phyloP scores from a whole-genome alignment of 1,139 yeast species.

The Debaryomycetaceae sp. region DNA sequence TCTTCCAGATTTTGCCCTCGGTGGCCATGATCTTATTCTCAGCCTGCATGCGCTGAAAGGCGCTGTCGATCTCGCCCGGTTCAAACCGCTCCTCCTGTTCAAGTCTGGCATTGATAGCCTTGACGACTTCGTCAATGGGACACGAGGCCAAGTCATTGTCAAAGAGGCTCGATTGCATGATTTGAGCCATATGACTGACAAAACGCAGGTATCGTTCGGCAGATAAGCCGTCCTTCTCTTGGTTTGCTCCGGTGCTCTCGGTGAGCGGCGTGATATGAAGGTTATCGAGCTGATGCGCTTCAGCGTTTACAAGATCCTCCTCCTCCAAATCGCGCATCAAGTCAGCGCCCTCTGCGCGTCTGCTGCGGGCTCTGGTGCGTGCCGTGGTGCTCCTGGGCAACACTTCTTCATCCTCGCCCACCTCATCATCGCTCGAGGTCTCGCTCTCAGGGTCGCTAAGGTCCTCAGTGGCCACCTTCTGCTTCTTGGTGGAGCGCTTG shows the following conservation, averaged over 20 bases:
- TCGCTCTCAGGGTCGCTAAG: slow-evolving; percentile 9
- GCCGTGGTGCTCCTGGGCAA: slow-evolving; percentile 17
- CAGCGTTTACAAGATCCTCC: slow-evolving; percentile 16
- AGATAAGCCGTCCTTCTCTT: slow-evolving; percentile 31
- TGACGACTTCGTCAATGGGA: slow-evolving; percentile 39
- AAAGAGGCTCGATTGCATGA: slow-evolving; percentile 45
- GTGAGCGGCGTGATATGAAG: slow-evolving; percentile 27
- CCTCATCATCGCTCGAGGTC: slow-evolving; percentile 15
- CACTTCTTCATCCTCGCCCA: slow-evolving; percentile 20
- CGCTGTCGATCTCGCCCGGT: slow-evolving; percentile 49
- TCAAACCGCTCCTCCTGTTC: slow-evolving; percentile 61
- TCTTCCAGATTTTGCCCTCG: slow-evolving; percentile 61
- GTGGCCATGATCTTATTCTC: slow-evolving; percentile 58
- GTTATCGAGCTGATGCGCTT: slow-evolving; percentile 22
- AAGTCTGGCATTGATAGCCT: slow-evolving; percentile 46
- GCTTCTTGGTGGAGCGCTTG: slow-evolving; percentile 31
- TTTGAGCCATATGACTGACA: slow-evolving; percentile 41
- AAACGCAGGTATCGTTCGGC: slow-evolving; percentile 45
- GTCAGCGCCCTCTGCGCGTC: slow-evolving; percentile 9
- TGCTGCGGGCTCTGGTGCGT: slow-evolving; percentile 15
- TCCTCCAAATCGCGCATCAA: slow-evolving; percentile 8
- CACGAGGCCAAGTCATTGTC: slow-evolving; percentile 42
- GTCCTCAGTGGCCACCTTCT: slow-evolving; percentile 18
- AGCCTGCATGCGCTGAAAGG: slow-evolving; percentile 46
- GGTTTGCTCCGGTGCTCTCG: slow-evolving; percentile 16